These are phyloP conservation scores for Emmonsiellopsis sp. DNA, from an alignment of 2,329 filamentous ascomycete genomes.

Conservation along the genomic window DNA sequence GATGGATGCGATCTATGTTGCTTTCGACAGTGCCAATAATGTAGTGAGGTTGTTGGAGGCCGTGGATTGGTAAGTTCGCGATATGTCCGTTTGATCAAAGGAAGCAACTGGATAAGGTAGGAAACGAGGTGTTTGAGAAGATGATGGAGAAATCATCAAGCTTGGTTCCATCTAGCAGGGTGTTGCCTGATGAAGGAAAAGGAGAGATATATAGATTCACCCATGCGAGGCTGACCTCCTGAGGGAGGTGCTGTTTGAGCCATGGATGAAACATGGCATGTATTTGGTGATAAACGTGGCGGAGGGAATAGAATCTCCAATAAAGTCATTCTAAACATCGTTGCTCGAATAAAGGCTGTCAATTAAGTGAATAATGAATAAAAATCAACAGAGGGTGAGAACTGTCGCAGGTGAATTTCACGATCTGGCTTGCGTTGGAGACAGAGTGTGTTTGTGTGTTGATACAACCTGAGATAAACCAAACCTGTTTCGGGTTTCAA, in stretches of 20 bases:
- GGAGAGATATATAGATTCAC: not conserved
- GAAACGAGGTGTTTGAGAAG: too few species aligned
- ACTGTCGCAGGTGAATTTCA: not conserved
- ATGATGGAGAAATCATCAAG: too few species aligned
- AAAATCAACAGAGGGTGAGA: not conserved
- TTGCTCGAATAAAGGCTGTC: not conserved
- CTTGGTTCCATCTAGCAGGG: not conserved
- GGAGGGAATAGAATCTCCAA: not conserved
- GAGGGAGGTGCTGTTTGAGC: not conserved
- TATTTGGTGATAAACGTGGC: not conserved
- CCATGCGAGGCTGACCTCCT: not conserved
- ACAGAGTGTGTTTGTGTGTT: not conserved
- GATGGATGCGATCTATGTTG: too few species aligned
- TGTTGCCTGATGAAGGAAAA: not conserved
- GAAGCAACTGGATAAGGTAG: too few species aligned
- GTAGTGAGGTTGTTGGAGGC: too few species aligned
- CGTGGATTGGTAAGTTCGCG: too few species aligned
- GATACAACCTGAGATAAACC: slow-evolving; percentile 3
- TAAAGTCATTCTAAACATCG: slow-evolving; percentile 8
- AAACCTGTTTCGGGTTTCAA: slow-evolving; percentile 18
- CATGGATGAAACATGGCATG: not conserved
- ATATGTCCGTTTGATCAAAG: too few species aligned
- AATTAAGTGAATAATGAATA: slow-evolving; percentile 7
- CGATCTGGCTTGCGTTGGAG: not conserved
- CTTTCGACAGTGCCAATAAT: too few species aligned